Base-by-base conservation (phyloP, 805 yeast species). In the Pichia gijzeniarum region DNA sequence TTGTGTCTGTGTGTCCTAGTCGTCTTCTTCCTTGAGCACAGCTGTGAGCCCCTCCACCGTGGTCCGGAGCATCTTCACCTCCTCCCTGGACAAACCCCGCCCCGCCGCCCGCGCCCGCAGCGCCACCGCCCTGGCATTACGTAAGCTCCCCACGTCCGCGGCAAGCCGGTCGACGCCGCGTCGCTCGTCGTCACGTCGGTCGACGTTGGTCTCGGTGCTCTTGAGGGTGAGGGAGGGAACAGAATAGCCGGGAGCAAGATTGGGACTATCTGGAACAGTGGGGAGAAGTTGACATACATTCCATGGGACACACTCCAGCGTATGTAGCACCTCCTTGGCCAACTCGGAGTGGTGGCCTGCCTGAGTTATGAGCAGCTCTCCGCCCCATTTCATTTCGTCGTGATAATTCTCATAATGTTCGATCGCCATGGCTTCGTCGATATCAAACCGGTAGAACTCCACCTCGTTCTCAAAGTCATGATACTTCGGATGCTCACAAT, bases 401-500 rank as follows among this genome's bases (percentile, higher is more conserved):
- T 25, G 28, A 25, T 25, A 10, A 7, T 25, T 25, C 28, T 25
- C 28, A 10, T 25, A 25, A 25, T 25, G 28, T 25, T 25, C 28
- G 28, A 25, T 69, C 63, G 1, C 71, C 72, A 35, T 54, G 52
- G 65, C 66, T 63, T 46, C 61, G 64, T 6, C 55, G 50, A 27
- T 41, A 10, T 25, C 28, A 10, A 7, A 6, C 10, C 6, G 6
- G 28, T 25, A 25, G 9, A 6, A 7, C 10, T 6, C 6, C 28
- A 25, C 6, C 6, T 25, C 6, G 6, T 25, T 10, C 10, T 7
- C 9, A 25, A 25, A 10, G 28, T 25, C 28, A 25, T 25, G 28
- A 10, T 25, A 25, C 10, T 7, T 25, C 6, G 10, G 10, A 25
- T n/a, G n/a, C n/a, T 10, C 28, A 10, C 28, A 25, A 25, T 6